Base-by-base conservation (phyloP, 2,329 filamentous ascomycete species). In the Fusarium concolor region DNA sequence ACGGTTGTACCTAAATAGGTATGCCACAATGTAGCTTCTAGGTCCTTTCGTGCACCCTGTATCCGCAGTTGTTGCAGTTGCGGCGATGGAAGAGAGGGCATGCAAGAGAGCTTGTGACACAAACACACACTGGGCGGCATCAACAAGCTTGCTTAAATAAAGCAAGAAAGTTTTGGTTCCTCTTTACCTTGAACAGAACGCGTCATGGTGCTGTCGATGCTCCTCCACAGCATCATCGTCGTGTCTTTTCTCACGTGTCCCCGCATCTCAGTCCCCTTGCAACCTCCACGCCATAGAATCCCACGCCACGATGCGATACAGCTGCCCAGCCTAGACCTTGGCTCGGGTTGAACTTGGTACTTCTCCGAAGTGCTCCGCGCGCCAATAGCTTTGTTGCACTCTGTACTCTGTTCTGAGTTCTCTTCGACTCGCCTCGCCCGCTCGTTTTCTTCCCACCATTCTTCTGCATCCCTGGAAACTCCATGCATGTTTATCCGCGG, bases 401-500 rank as follows among this genome's bases (percentile, higher is more conserved):
- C 28, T 66, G 51, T 65, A 56, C 69, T 63, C 50, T 43, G 43
- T 68, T 45, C 61, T 65, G 54, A 50, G 37, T 38, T n/a, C n/a
- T n/a, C n/a, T n/a, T n/a, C n/a, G n/a, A n/a, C n/a, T n/a, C n/a
- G 65, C 31, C 51, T 46, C 44, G 41, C 45, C 53, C 45, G 44
- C 59, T 60, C 45, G 58, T 63, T 64, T 62, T 61, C 42, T 68
- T 56, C 64, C 71, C 71, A 73, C 71, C 70, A 63, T 67, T 56
- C 57, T 65, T 50, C 59, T 63, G 49, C 64, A 62, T 70, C 66
- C 70, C 62, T 67, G 56, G 62, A 62, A 64, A 45, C 57, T 60
- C 53, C 63, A 63, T 70, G 66, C 67, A 68, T 69, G 49, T 73
- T 74, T 74, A 73, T 71, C 72, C 72, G 68, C 57, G 67, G 69